Base-by-base conservation (phyloP, 768 basidiomycete species). In the Leccinellum rugosiceps region DNA sequence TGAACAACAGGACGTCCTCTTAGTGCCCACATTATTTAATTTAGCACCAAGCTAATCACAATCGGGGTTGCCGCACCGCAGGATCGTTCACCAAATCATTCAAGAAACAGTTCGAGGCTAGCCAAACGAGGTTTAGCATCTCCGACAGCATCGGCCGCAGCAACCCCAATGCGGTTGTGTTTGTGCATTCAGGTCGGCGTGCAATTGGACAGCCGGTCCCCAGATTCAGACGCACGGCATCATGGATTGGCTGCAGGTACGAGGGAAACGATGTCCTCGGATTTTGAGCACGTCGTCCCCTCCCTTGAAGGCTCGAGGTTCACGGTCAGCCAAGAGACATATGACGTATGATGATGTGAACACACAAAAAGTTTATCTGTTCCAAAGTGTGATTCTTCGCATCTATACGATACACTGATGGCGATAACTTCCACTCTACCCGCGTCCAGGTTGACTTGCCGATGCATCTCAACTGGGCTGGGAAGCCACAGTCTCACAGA, bases 91-190 rank as follows among this genome's bases (percentile, higher is more conserved):
- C 56, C 47, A 17, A 48, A 41, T 45, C 45, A 3, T 8, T 17
- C 6, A 47, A 7, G 28, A 34, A 31, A 47, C n/a, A 26, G 53
- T 25, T 23, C 46, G 46, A 10, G 17, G 9, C 53, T 30, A 52
- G 31, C 59, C 50, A 61, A 58, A 61, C 34, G 44, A 38, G 44
- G 52, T 8, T 52, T 23, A 32, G 44, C 35, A 23, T 35, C 55
- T 19, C 65, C 65, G 66, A 62, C 31, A 49, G 23, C 15, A 53
- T 58, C 66, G 66, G 63, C 46, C 64, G 50, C 56, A 59, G 57
- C 50, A 44, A 50, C n/a, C 58, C 54, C 55, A 55, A 64, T 44
- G 58, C 32, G 49, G 52, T 54, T 60, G 46, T 35, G 57, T 56
- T 26, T 35, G 41, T n/a, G 41, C 10, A 43, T 13, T 41, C 23